Evolutionary conservation across 2,329 filamentous ascomycete species (phyloP).

Genomic region (Cladophialophora chaetospira): DNA sequence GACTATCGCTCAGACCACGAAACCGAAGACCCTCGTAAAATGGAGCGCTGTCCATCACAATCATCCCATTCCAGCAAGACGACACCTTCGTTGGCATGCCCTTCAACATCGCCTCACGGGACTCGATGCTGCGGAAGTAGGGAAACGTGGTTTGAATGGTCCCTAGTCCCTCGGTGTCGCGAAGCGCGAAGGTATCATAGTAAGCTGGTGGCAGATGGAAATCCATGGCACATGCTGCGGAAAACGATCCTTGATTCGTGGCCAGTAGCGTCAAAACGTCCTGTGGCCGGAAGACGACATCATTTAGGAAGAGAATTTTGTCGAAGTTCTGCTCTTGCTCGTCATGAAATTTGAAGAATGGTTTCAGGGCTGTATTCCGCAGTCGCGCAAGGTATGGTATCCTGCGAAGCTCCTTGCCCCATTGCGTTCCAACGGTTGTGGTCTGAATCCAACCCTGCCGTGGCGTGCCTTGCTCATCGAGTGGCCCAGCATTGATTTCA

Average conservation of each 20-base stretch:
- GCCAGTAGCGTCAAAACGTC: conserved; percentile 60
- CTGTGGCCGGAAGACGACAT: conserved; percentile 51
- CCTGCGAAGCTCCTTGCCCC: conserved; percentile 58
- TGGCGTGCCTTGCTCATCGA: conserved; percentile 41
- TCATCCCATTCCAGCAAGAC: conserved; percentile 71
- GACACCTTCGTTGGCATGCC: conserved; percentile 58
- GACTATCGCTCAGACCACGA: conserved; percentile 63
- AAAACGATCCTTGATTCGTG: conserved; percentile 61
- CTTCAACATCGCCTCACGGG: conserved; percentile 56
- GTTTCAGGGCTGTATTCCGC: conserved; percentile 65
- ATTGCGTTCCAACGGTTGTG: conserved; percentile 35
- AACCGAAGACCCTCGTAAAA: conserved; percentile 62
- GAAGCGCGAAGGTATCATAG: conserved; percentile 73
- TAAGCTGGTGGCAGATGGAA: conserved; percentile 66
- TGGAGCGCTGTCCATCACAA: conserved; percentile 51
- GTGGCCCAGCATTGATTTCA: conserved; percentile 51
- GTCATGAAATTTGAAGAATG: conserved; percentile 52
- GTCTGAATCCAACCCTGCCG: conserved; percentile 61
- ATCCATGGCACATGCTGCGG: conserved; percentile 71
- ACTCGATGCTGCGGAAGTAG: conserved; percentile 56
- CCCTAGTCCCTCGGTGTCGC: conserved; percentile 66
- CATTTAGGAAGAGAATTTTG: conserved; percentile 61
- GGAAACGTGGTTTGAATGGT: conserved; percentile 68
- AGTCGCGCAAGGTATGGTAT: conserved; percentile 69
- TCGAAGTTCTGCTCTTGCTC: conserved; percentile 57